phyloP scores from a whole-genome alignment of 2,329 filamentous ascomycete species.

The Calonectria henricotiae region DNA sequence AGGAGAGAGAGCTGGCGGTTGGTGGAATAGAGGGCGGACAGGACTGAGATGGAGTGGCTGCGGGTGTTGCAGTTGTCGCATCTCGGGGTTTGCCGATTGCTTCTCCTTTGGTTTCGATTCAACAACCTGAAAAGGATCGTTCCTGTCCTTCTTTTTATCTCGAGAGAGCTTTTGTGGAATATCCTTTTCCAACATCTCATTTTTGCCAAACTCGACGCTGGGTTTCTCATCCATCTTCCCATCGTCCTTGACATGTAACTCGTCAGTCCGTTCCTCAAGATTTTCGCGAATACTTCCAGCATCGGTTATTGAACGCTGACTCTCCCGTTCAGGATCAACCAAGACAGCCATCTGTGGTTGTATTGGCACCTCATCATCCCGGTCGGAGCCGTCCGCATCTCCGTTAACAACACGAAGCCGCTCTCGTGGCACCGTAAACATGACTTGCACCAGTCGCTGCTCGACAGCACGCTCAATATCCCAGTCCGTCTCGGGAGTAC shows the following conservation, averaged over 20 bases:
- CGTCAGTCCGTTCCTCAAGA: constrained; percentile 25
- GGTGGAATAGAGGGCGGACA: constrained; percentile 45
- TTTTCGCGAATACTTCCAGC: constrained; percentile 37
- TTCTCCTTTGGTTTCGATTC: constrained; percentile 30
- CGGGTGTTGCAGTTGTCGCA: constrained; percentile 15
- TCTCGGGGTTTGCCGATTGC: constrained; percentile 21
- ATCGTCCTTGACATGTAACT: constrained; percentile 32
- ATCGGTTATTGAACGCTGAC: constrained; percentile 37
- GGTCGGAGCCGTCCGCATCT: constrained; percentile 63
- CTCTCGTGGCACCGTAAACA: constrained; percentile 95
- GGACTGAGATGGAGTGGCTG: constrained; percentile 42
- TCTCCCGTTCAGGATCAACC: constrained; percentile 60
- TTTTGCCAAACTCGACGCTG: constrained; percentile 13
- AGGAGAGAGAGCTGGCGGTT: constrained; percentile 29
- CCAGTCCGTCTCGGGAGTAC: constrained; percentile 77
- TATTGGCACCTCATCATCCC: constrained; percentile 52
- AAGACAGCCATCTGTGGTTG: constrained; percentile 60
- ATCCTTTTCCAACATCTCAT: constrained; percentile 18
- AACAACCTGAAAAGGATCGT: constrained; percentile 27
- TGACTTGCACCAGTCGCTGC: constrained; percentile 82
- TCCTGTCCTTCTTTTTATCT: constrained; percentile 3
- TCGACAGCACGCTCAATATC: constrained; percentile 83
- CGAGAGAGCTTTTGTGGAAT: neutral
- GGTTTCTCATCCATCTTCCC: constrained; percentile 40
- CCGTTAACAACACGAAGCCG: constrained; percentile 91